Evolutionary conservation across 2,329 filamentous ascomycete species (phyloP).

Genomic region (Metarhizium humberi): DNA sequence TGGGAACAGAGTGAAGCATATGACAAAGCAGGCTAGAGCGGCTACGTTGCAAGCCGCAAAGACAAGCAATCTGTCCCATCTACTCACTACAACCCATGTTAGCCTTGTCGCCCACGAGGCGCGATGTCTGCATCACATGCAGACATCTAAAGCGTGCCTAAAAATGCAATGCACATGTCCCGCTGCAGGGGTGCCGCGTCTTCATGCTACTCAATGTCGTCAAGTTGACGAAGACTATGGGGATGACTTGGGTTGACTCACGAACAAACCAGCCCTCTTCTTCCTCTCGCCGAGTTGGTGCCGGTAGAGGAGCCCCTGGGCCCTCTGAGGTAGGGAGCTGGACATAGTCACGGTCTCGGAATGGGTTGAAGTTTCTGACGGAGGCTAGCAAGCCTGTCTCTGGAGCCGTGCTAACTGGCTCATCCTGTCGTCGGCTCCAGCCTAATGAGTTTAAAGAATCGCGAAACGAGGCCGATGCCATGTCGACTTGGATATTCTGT

Average conservation of each 20-base stretch:
- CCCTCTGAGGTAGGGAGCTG: conserved; percentile 78
- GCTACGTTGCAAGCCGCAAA: conserved; percentile 88
- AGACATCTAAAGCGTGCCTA: conserved; percentile 23
- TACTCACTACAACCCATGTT: conserved; percentile 61
- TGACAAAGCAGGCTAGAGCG: conserved; percentile 82
- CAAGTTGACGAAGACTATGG: not conserved
- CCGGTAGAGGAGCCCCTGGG: conserved; percentile 76
- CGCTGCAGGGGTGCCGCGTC: conserved; percentile 32
- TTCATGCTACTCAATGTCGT: conserved; percentile 12
- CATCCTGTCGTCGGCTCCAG: conserved; percentile 82
- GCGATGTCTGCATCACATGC: conserved; percentile 33
- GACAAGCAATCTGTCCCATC: conserved; percentile 91
- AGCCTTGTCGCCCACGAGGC: conserved; percentile 30
- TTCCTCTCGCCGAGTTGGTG: conserved; percentile 76
- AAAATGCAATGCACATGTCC: conserved; percentile 33
- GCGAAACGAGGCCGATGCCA: conserved; percentile 84
- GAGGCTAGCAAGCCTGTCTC: conserved; percentile 69
- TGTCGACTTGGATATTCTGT: conserved; percentile 24
- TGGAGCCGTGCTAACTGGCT: conserved; percentile 61
- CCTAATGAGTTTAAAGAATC: conserved; percentile 92
- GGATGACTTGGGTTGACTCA: conserved; percentile 46
- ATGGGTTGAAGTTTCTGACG: conserved; percentile 80
- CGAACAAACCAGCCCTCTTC: conserved; percentile 92
- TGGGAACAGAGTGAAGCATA: conserved; percentile 86
- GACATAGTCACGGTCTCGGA: conserved; percentile 78